These are phyloP conservation scores for Boeremia exigua DNA, from an alignment of 2,329 filamentous ascomycete species.

Conservation along the genomic window DNA sequence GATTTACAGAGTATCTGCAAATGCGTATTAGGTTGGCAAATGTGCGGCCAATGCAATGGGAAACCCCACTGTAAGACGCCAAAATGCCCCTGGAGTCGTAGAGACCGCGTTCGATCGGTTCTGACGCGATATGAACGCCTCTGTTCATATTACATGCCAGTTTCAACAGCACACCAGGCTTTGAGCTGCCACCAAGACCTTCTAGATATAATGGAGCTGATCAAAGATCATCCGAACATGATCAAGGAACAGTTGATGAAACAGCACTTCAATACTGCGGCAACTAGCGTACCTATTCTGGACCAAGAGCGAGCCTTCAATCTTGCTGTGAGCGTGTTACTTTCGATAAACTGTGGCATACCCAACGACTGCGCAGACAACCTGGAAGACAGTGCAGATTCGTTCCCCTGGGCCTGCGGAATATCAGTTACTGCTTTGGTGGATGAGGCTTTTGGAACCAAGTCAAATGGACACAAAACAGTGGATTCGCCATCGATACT, in stretches of 20 bases:
- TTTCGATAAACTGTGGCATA: background rate
- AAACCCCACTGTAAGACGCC: background rate
- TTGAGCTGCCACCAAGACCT: background rate
- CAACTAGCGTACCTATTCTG: background rate
- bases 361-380: background rate
- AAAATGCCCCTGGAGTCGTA: background rate
- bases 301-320: slow-evolving; percentile 1
- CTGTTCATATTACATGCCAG: background rate
- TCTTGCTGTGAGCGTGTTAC: slow-evolving; percentile 1
- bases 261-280: background rate
- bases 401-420: background rate
- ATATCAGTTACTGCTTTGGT: background rate
- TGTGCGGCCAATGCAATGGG: background rate
- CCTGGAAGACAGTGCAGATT: background rate
- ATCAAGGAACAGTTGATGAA: background rate
- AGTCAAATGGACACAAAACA: background rate
- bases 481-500: background rate
- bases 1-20: background rate
- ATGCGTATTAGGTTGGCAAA: background rate
- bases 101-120: background rate
- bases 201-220: background rate
- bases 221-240: background rate
- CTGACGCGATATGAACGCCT: background rate
- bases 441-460: background rate
- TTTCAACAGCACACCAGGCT: background rate